Evolutionary conservation across 2,329 filamentous ascomycete genomes (phyloP).

Genomic region (Alternaria triticina): DNA sequence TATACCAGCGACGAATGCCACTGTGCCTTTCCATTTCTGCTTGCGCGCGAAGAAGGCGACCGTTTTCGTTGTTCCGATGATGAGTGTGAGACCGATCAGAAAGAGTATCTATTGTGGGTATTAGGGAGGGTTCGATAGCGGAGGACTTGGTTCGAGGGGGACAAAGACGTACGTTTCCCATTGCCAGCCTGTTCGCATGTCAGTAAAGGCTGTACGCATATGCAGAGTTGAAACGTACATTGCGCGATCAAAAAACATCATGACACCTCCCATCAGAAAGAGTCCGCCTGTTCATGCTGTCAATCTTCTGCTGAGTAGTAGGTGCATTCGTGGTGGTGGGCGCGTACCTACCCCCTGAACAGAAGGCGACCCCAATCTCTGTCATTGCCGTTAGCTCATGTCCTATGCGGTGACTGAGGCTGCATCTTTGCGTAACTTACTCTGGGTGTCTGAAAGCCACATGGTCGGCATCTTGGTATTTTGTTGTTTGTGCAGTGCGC

Average conservation of each 20-base stretch:
- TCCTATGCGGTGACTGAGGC: neutral
- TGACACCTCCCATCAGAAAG: slow-evolving; percentile 91
- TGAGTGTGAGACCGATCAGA: slow-evolving; percentile 92
- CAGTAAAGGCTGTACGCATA: slow-evolving; percentile 2
- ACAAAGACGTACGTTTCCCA: slow-evolving; percentile 78
- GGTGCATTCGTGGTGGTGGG: slow-evolving; percentile 19
- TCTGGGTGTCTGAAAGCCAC: slow-evolving; percentile 96
- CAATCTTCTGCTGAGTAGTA: slow-evolving; percentile 12
- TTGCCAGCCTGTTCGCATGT: slow-evolving; percentile 73
- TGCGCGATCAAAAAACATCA: slow-evolving; percentile 97
- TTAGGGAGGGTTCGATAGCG: slow-evolving; percentile 3
- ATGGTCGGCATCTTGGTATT: slow-evolving; percentile 72
- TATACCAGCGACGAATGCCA: slow-evolving; percentile 84
- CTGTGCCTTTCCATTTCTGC: slow-evolving; percentile 90
- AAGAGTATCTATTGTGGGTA: slow-evolving; percentile 78
- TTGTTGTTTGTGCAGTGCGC: neutral
- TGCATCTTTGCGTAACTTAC: slow-evolving; percentile 61
- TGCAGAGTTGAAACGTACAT: slow-evolving; percentile 66
- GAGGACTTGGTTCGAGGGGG: neutral
- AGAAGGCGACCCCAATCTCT: slow-evolving; percentile 98
- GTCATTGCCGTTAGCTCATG: slow-evolving; percentile 19
- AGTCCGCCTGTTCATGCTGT: slow-evolving; percentile 71
- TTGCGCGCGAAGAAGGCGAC: slow-evolving; percentile 91
- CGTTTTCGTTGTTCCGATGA: slow-evolving; percentile 92
- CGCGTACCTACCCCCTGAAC: slow-evolving; percentile 83